Base-by-base conservation (phyloP, 306 rosid species). In the Datisca glomerata region DNA sequence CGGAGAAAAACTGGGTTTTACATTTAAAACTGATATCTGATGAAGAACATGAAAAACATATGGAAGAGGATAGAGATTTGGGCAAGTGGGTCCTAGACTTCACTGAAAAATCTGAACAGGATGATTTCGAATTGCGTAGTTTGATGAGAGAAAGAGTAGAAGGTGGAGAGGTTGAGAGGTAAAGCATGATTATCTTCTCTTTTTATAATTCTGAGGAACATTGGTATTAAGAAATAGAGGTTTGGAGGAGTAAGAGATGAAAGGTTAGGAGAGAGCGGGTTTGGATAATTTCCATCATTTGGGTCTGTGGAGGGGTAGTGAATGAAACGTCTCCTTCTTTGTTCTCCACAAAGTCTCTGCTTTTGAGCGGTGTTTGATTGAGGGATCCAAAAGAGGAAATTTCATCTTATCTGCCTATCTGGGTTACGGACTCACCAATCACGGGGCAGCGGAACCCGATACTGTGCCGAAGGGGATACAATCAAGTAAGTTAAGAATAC, bases 241-340 rank as follows among this genome's bases (percentile, higher is more conserved):
- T 27, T 42, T 47, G 51, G 65, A 48, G 34, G 47, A 49, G 60
- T 12, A 61, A 16, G 35, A 33, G 68, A 55, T 41, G 57, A 56
- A 54, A 51, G 18, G 36, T 57, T 49, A 55, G 32, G 5, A 28
- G 60, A 52, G 65, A 33, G 49, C 29, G 51, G 55, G 36, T 47
- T 29, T 23, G 93, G 96, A 86, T 87, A 87, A 79, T 58, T 64
- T 73, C 45, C n/a, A 13, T 12, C 13, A 12, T 61, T 59, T 61
- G 27, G 60, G 54, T 61, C 48, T 79, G 94, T 86, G 96, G 94
- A 66, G 64, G 92, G 69, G 73, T 75, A 78, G 64, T 21, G 62
- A 58, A 55, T 7, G 45, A 62, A 27, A 25, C 42, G 71, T 69
- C 64, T 57, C 56, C 48, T 60, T 50, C 67, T 28, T 53, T 24